Base-by-base conservation (phyloP, 2,329 filamentous ascomycete species). In the Emmonsiellopsis sp. region DNA sequence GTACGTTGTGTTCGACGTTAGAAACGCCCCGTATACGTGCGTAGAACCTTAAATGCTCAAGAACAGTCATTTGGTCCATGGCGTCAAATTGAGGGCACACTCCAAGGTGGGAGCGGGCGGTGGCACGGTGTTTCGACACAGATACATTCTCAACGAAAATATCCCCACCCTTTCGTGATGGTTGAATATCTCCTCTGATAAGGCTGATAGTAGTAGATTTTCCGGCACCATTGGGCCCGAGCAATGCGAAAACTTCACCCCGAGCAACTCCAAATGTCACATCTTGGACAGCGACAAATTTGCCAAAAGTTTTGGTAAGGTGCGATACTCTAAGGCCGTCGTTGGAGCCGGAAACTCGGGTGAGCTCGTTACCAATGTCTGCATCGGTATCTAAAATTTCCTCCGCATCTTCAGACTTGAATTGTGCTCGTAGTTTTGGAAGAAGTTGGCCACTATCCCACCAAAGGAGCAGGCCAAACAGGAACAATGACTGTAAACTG, bases 11-110 rank as follows among this genome's bases (percentile, higher is more conserved):
- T 15, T 85, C 76, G 1, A 93, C 76, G 58, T 92, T 80, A 0
- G 79, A 70, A 7, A 96, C 84, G 37, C 92, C 91, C 10, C 91
- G 82, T 9, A 92, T 83, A 48, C 84, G 82, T 5, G 91, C 92
- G 66, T 96, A 97, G 73, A 96, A 95, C 49, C 79, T 75, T 2
- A 97, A 77, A 62, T 95, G 91, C 65, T 97, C 90, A 1, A 82
- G 73, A 0, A 94, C 89, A 0, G 90, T 94, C 88, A 96, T 91
- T 51, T 85, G 80, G 68, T 96, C 92, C 73, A 95, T 85, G 7
- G 91, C 91, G 64, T 90, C 86, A 60, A 87, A 86, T 67, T 90
- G 91, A 0, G 92, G 91, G 62, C 91, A 96, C 0, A 96, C 91
- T n/a, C 92, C 92, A 0, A 96, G 79, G 61, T 89, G 81, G 1